A percentile compares a stretch with the other conserved stretches of the same genome.
These are phyloP conservation scores for Flueggea neowawraea DNA, from an alignment of 441 rosid species.

Conservation along the genomic window DNA sequence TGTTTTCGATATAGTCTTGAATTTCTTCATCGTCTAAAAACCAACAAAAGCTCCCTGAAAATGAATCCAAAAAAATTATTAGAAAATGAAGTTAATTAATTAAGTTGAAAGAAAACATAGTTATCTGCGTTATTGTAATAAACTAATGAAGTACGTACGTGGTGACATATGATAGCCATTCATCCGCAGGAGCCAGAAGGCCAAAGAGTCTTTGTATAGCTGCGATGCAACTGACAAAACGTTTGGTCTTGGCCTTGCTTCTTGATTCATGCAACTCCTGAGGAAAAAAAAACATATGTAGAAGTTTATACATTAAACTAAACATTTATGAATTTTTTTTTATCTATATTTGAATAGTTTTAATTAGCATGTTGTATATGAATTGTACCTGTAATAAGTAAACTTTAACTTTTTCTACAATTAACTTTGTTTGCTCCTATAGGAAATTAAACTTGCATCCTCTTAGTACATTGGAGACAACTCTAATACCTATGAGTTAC, in stretches of 20 bases:
- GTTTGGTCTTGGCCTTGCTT: slow-evolving; percentile 7
- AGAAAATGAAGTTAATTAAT: background rate
- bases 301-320: background rate
- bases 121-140: no score
- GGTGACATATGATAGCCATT: slow-evolving; percentile 46
- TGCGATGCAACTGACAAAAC: slow-evolving; percentile 10
- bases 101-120: no score
- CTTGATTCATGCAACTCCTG: slow-evolving; percentile 32
- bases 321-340: no score
- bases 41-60: slow-evolving; percentile 57
- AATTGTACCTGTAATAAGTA: no score
- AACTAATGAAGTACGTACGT: slow-evolving; percentile 18
- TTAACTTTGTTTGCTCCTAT: no score
- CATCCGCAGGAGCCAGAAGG: slow-evolving; percentile 50
- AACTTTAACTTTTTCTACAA: no score
- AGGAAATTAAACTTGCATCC: no score
- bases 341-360: no score
- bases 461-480: no score
- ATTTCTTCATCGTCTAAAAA: slow-evolving; percentile 36
- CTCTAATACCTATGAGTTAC: no score
- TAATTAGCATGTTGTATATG: no score
- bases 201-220: slow-evolving; percentile 46
- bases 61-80: background rate
- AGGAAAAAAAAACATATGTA: background rate
- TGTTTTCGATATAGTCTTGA: slow-evolving; percentile 20